Conservation (phyloP, 768 basidiomycete genomes). For the Atractiella rhizophila region DNA sequence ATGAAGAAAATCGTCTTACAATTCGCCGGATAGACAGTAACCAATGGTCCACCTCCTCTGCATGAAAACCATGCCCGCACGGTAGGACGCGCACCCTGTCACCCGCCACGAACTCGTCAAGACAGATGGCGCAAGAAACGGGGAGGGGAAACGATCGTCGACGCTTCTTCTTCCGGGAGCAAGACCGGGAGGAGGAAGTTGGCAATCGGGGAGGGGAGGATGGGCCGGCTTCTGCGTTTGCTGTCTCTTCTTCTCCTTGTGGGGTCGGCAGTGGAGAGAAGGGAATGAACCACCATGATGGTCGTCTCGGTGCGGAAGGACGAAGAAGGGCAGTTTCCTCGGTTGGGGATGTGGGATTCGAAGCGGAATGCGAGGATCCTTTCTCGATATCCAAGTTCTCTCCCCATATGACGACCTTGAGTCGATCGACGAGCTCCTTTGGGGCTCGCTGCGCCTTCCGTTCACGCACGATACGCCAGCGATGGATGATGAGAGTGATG, state of each 20-base stretch:
- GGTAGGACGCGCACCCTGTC: constrained; percentile 1
- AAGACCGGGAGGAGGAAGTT: too few species aligned
- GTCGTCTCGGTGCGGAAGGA: background rate
- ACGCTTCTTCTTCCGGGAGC: too few species aligned
- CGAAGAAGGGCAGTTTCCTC: background rate
- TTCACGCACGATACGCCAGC: constrained; percentile 1
- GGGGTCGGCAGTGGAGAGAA: background rate
- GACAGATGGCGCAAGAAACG: constrained; percentile 6
- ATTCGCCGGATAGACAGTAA: too few species aligned
- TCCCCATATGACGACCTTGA: constrained; percentile 1
- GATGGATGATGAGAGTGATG: background rate
- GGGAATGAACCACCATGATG: background rate
- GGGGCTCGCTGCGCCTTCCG: constrained; percentile 1
- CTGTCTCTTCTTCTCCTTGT: background rate
- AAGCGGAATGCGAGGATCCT: background rate
- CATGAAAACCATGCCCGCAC: constrained; percentile 3
- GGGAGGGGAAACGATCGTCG: too few species aligned
- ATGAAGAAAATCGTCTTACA: too few species aligned
- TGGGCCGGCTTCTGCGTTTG: too few species aligned
- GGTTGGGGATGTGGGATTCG: background rate
- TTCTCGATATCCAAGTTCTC: constrained; percentile 1
- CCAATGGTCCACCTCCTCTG: too few species aligned
- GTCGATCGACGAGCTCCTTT: constrained; percentile 1
- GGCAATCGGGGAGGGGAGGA: too few species aligned
- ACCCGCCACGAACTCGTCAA: constrained; percentile 1